These are phyloP conservation scores for Penicillium argentinense DNA, from an alignment of 495 filamentous ascomycete species.

Conservation along the genomic window DNA sequence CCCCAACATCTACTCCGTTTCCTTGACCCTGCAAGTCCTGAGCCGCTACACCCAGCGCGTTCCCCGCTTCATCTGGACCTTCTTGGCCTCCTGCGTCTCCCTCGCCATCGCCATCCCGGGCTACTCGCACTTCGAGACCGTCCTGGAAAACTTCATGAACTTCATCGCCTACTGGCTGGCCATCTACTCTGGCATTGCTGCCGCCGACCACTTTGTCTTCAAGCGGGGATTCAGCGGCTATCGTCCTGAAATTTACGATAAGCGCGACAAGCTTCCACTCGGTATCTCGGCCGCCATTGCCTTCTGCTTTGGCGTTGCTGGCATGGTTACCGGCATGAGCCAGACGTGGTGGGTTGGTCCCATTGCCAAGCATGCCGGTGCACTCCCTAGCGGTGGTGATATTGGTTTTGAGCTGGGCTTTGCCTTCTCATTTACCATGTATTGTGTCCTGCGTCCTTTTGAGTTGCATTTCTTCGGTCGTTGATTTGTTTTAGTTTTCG, in stretches of 20 bases:
- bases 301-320: slow-evolving; percentile 68
- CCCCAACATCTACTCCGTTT: slow-evolving; percentile 86
- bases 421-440: slow-evolving; percentile 33
- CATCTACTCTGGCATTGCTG: slow-evolving; percentile 72
- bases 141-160: slow-evolving; percentile 78
- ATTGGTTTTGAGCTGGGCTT: slow-evolving; percentile 71
- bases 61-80: slow-evolving; percentile 76
- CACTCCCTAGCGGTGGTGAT: slow-evolving; percentile 61
- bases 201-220: slow-evolving; percentile 78
- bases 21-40: slow-evolving; percentile 72
- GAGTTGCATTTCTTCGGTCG: slow-evolving; percentile 39
- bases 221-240: slow-evolving; percentile 66
- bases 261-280: slow-evolving; percentile 59
- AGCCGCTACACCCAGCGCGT: slow-evolving; percentile 62
- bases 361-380: slow-evolving; percentile 63
- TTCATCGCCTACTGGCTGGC: slow-evolving; percentile 82
- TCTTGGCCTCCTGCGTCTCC: slow-evolving; percentile 65
- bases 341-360: slow-evolving; percentile 76
- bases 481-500: slow-evolving; percentile 15
- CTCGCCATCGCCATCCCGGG: slow-evolving; percentile 77
- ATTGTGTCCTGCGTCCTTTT: slow-evolving; percentile 35
- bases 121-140: slow-evolving; percentile 68
- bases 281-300: slow-evolving; percentile 69
- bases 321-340: slow-evolving; percentile 75
- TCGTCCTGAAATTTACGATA: slow-evolving; percentile 57